Base-by-base conservation (phyloP, 106 monocot species). In the Dactylorhiza incarnata region DNA sequence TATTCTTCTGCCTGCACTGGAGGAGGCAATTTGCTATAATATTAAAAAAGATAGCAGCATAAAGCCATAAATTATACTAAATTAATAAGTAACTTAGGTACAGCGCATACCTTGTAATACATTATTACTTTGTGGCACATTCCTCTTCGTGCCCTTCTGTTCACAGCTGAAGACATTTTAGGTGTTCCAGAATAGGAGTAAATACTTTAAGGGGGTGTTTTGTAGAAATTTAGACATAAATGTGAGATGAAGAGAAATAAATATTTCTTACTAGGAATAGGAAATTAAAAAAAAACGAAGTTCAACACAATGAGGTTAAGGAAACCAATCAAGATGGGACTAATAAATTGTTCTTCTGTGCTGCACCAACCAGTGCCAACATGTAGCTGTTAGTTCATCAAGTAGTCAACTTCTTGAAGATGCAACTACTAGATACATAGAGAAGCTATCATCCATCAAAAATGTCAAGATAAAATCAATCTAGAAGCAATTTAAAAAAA, bases 91-190 rank as follows among this genome's bases (percentile, higher is more conserved):
- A 3, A 58, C 58, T 58, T 37, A 37, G 19, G 5, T 58, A 6
- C 58, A 58, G 58, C 19, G 7, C 58, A 58, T 58, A 58, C 58
- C 58, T 58, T 58, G 58, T 58, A 58, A 58, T 20, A 58, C 58
- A 58, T 15, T 37, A 58, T 58, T 20, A 58, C 16, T 4, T 20
- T 58, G 58, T 7, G n/a, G 6, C 58, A 58, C 16, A 19, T 58
- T 58, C 58, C 16, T 58, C 19, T 6, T 58, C 5, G 7, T 58
- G 19, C 16, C 58, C 58, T 16, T 58, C 58, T 58, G 6, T 19
- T 58, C 19, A 15, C 16, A 58, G 7, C 19, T 7, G n/a, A 58
- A 58, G 16, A 7, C 6, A 58, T 58, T 15, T 58, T 19, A 58
- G 16, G 58, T 20, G 58, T 20, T 58, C 16, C 19, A 58, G 19